phyloP scores from a whole-genome alignment of 2,329 filamentous ascomycete species.

The Monilinia aucupariae region DNA sequence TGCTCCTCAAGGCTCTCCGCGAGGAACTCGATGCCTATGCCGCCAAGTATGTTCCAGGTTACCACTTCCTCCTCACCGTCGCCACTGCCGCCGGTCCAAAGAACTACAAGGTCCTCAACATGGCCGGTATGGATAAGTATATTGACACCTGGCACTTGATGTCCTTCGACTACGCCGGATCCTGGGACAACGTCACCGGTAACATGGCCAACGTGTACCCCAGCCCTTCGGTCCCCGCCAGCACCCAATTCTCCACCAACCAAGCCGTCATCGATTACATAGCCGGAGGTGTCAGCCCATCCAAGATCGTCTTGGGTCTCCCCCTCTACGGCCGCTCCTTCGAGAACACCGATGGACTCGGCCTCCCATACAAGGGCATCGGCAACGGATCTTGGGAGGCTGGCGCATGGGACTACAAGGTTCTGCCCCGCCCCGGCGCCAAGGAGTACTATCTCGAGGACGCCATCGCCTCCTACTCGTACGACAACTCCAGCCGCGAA shows the following conservation, averaged over 20 bases:
- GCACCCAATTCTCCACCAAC: slow-evolving; percentile 58
- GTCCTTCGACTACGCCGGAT: slow-evolving; percentile 67
- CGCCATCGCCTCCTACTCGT: slow-evolving; percentile 64
- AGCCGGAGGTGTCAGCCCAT: slow-evolving; percentile 52
- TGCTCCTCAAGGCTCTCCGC: slow-evolving; percentile 32
- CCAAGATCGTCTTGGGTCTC: slow-evolving; percentile 72
- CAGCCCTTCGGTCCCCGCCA: slow-evolving; percentile 45
- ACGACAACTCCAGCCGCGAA: slow-evolving; percentile 52
- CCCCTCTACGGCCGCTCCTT: slow-evolving; percentile 76
- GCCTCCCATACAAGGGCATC: slow-evolving; percentile 56
- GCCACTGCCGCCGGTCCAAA: slow-evolving; percentile 46
- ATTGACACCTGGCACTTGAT: slow-evolving; percentile 59
- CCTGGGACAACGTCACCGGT: slow-evolving; percentile 57
- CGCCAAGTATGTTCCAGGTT: slow-evolving; percentile 39
- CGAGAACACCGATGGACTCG: slow-evolving; percentile 58
- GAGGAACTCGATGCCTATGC: slow-evolving; percentile 46
- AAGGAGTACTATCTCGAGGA: slow-evolving; percentile 51
- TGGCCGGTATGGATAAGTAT: slow-evolving; percentile 42
- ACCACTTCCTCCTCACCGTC: slow-evolving; percentile 51
- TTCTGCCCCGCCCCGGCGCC: slow-evolving; percentile 57
- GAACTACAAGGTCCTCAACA: slow-evolving; percentile 45
- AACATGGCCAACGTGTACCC: slow-evolving; percentile 69
- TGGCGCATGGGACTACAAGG: slow-evolving; percentile 79
- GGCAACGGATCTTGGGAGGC: slow-evolving; percentile 67
- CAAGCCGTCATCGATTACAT: slow-evolving; percentile 62